A percentile compares a stretch with the other conserved stretches of the same genome.
These are phyloP conservation scores for Saccharomyces uvarum DNA, from an alignment of 1,139 yeast species.

Conservation along the genomic window DNA sequence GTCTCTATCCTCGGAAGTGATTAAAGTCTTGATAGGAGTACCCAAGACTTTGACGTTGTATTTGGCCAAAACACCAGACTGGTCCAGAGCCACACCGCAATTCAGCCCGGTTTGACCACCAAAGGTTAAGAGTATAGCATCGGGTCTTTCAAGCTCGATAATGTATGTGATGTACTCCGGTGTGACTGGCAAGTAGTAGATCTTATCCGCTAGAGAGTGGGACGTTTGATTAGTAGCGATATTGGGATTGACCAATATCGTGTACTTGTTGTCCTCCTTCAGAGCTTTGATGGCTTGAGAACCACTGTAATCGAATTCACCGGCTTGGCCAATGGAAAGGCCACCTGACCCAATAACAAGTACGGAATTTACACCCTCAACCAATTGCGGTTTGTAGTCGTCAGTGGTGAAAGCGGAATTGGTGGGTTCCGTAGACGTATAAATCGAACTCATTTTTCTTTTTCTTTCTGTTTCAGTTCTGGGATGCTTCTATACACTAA, in stretches of 20 bases:
- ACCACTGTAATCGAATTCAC: slow-evolving; percentile 97
- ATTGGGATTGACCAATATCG: slow-evolving; percentile 89
- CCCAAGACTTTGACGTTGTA: slow-evolving; percentile 92
- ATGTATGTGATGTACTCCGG: slow-evolving; percentile 91
- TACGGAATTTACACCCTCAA: slow-evolving; percentile 74
- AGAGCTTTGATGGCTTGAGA: slow-evolving; percentile 96
- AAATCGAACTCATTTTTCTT: slow-evolving; percentile 17
- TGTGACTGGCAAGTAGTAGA: slow-evolving; percentile 92
- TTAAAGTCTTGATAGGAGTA: slow-evolving; percentile 90
- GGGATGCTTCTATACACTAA: background rate
- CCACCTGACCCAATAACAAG: slow-evolving; percentile 97
- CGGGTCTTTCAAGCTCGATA: slow-evolving; percentile 92
- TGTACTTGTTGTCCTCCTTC: slow-evolving; percentile 77
- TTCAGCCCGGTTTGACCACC: slow-evolving; percentile 98
- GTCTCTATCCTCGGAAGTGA: slow-evolving; percentile 96
- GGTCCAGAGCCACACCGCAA: slow-evolving; percentile 89
- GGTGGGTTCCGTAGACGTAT: slow-evolving; percentile 24
- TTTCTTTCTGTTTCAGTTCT: background rate
- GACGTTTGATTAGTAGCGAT: slow-evolving; percentile 97
- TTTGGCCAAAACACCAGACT: slow-evolving; percentile 86
- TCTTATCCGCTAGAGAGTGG: slow-evolving; percentile 89
- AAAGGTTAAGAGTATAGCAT: slow-evolving; percentile 87
- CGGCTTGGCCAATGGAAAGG: slow-evolving; percentile 96
- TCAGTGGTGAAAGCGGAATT: slow-evolving; percentile 24
- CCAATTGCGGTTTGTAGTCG: slow-evolving; percentile 41